Percentiles rank a stretch among this genome's conserved stretches.
Conservation (phyloP, 2,329 filamentous ascomycete genomes). For the Ophiostoma angusticollis region DNA sequence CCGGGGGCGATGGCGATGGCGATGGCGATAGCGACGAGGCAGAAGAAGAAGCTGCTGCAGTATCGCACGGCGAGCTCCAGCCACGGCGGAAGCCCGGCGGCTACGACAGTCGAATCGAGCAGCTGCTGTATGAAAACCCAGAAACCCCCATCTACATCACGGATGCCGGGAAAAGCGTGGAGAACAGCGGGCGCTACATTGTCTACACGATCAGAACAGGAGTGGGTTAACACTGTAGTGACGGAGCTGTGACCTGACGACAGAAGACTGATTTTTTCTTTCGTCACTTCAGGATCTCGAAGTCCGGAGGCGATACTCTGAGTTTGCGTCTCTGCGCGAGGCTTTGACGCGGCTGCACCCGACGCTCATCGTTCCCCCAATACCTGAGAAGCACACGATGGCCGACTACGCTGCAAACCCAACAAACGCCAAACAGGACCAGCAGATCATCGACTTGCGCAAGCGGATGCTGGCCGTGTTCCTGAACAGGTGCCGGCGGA, state of each 20-base stretch:
- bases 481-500: constrained; percentile 79
- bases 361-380: constrained; percentile 88
- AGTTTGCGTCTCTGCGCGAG: constrained; percentile 83
- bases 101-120: constrained; percentile 91
- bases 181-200: constrained; percentile 86
- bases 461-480: constrained; percentile 97
- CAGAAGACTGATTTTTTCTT: too few species aligned
- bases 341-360: constrained; percentile 86
- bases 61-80: constrained; percentile 28
- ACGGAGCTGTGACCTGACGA: too few species aligned
- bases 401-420: constrained; percentile 97
- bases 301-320: constrained; percentile 88
- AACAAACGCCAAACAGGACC: constrained; percentile 94
- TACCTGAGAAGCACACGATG: constrained; percentile 98
- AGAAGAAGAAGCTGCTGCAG: constrained; percentile 14
- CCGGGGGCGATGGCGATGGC: constrained; percentile 22
- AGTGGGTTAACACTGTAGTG: constrained; percentile 35
- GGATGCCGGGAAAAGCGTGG: constrained; percentile 87
- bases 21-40: constrained; percentile 36
- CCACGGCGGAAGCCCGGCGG: constrained; percentile 65
- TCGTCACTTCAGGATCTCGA: constrained; percentile 61
- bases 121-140: constrained; percentile 92
- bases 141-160: constrained; percentile 83
- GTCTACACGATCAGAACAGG: constrained; percentile 95
- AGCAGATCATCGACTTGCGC: constrained; percentile 87